These are phyloP conservation scores for Begonia masoniana DNA, from an alignment of 306 rosid genomes.

Conservation along the genomic window DNA sequence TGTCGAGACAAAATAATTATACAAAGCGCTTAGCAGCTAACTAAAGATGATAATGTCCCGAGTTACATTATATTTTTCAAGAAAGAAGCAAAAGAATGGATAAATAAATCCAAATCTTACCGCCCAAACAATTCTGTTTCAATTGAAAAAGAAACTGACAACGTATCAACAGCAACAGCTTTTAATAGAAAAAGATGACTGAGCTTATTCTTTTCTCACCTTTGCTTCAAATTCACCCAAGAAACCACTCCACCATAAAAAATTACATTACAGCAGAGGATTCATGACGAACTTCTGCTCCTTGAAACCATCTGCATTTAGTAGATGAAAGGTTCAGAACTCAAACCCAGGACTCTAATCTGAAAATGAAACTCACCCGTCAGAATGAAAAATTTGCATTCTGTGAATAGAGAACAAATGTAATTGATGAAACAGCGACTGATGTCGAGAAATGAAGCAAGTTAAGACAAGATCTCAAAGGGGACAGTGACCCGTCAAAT, in stretches of 20 bases:
- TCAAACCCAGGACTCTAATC: background rate
- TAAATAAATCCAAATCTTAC: constrained; percentile 4
- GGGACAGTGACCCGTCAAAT: constrained; percentile 24
- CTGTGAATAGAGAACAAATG: constrained; percentile 1
- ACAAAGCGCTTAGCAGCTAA: constrained; percentile 6
- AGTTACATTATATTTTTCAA: background rate
- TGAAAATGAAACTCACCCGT: background rate
- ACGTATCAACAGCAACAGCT: constrained; percentile 13
- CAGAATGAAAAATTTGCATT: background rate
- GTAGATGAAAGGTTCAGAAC: constrained; percentile 5
- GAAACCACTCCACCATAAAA: constrained; percentile 14
- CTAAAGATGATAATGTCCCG: too few relatives aligned
- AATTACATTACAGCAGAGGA: constrained; percentile 9
- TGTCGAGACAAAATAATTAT: constrained; percentile 23
- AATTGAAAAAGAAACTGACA: constrained; percentile 10
- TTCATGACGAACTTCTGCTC: constrained; percentile 1
- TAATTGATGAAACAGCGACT: constrained; percentile 42
- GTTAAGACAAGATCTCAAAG: constrained; percentile 12
- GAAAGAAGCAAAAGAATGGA: too few relatives aligned
- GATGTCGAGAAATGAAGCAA: constrained; percentile 1
- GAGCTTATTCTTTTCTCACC: constrained; percentile 24
- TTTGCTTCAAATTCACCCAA: constrained; percentile 31
- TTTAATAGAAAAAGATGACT: constrained; percentile 13
- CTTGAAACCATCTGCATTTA: constrained; percentile 1
- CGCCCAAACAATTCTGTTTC: background rate